Evolutionary conservation across 176 grass and related monocot genomes (phyloP).

Genomic region (Saccharum officinarum): DNA sequence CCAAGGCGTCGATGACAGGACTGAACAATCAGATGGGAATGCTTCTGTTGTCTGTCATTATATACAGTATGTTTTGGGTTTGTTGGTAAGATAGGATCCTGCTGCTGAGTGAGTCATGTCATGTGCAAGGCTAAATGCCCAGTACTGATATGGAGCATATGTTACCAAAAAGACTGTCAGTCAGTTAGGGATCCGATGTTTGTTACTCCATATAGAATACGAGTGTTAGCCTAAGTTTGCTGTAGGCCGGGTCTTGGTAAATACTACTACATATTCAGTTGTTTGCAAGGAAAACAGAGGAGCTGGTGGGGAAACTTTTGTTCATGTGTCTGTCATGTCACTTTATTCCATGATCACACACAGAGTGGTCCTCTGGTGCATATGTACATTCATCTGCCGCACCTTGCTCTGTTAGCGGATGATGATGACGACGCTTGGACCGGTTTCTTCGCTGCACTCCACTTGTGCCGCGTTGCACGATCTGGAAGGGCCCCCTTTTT

Average conservation of each 20-base stretch:
- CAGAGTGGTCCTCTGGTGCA: not conserved
- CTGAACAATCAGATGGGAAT: not conserved
- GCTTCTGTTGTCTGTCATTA: constrained; percentile 21
- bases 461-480: too few species aligned
- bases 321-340: not conserved
- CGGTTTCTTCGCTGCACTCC: too few species aligned
- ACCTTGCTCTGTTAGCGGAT: not conserved
- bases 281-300: not conserved
- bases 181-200: not conserved
- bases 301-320: not conserved
- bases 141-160: not conserved
- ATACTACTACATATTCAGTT: not conserved
- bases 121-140: not conserved
- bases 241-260: not conserved
- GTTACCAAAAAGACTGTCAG: not conserved
- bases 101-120: not conserved
- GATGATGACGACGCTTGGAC: too few species aligned
- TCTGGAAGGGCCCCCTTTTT: too few species aligned
- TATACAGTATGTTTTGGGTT: constrained; percentile 19
- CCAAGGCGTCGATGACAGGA: constrained; percentile 29
- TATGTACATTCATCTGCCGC: not conserved
- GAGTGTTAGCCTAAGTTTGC: not conserved
- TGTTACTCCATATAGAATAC: not conserved
- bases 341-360: constrained; percentile 12
- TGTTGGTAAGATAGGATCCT: constrained; percentile 34